Evolutionary conservation across 2,329 filamentous ascomycete species (phyloP).

Genomic region (Mycosphaerella sp.): DNA sequence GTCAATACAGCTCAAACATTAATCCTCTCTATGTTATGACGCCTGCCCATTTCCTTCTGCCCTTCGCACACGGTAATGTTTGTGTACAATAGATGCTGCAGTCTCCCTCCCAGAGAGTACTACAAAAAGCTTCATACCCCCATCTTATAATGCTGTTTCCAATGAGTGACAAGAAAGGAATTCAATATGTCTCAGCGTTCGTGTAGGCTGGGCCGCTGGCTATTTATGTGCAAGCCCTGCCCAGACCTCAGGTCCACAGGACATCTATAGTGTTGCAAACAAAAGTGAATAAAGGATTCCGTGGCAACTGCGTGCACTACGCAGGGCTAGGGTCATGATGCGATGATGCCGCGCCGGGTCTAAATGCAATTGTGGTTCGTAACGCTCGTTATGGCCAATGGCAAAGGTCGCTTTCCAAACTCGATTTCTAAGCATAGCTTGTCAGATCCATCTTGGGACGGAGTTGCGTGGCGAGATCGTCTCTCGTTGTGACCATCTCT

Average conservation of each 20-base stretch:
- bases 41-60: neutral
- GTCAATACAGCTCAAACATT: constrained; percentile 1
- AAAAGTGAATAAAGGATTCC: neutral
- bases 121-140: neutral
- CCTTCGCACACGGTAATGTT: neutral
- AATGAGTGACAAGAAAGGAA: neutral
- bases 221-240: neutral
- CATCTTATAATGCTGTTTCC: neutral
- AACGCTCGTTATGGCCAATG: constrained; percentile 7
- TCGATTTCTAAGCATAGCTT: constrained; percentile 16
- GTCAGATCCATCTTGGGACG: constrained; percentile 40
- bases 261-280: neutral
- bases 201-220: neutral
- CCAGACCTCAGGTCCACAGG: neutral
- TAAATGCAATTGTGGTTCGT: constrained; percentile 10
- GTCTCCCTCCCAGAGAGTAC: neutral
- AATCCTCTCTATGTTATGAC: neutral
- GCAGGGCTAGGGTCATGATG: constrained; percentile 7
- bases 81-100: neutral
- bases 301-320: constrained; percentile 6
- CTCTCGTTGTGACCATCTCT: constrained; percentile 71
- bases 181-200: neutral
- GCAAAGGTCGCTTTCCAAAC: constrained; percentile 4
- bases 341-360: constrained; percentile 7
- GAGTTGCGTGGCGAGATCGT: constrained; percentile 57